Base-by-base conservation (phyloP, 768 basidiomycete genomes). In the Cystobasidium ongulense region DNA sequence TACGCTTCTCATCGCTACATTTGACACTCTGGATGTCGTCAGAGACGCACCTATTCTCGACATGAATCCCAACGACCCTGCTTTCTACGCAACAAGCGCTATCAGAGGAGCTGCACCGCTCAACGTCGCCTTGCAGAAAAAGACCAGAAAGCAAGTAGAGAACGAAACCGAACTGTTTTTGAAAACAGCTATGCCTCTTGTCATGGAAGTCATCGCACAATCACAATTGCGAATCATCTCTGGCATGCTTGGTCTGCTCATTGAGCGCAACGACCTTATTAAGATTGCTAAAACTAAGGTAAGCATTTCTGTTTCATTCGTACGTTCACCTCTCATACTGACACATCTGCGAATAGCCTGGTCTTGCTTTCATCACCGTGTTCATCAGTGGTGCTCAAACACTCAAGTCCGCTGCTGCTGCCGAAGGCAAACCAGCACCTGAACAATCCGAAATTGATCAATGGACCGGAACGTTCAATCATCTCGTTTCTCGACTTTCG, bases 311-410 rank as follows among this genome's bases (percentile, higher is more conserved):
- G 33, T 25, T 43, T 39, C 31, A 25, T 63, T 18, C 11, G 11
- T 36, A 61, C 13, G 15, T 46, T 59, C 23, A 11, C 27, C 23
- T 23, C 29, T 1, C 11, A n/a, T 17, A 59, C 23, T 23, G 35
- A 36, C 36, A 7, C 29, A 64, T 62, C 7, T 27, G 4, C 29
- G 29, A 31, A 5, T 72, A 97, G 93, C 92, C 96, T 70, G 96
- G 94, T 39, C 84, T 97, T 31, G 91, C 92, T 1, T 84, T 98
- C 63, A 84, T 98, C 75, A 98, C 93, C 0, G 84, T 94, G 54
- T 89, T 98, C 81, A 83, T 98, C 67, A 92, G 90, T 76, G 88
- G 92, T 29, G 95, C 92, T n/a, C 91, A 93, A 81, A 86, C 90
- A 21, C 88, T 98, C 78, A 92, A 91, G 80, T 89, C 94, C 78